Evolutionary conservation across 2,329 filamentous ascomycete genomes (phyloP).

Genomic region (Exophiala aquamarina): DNA sequence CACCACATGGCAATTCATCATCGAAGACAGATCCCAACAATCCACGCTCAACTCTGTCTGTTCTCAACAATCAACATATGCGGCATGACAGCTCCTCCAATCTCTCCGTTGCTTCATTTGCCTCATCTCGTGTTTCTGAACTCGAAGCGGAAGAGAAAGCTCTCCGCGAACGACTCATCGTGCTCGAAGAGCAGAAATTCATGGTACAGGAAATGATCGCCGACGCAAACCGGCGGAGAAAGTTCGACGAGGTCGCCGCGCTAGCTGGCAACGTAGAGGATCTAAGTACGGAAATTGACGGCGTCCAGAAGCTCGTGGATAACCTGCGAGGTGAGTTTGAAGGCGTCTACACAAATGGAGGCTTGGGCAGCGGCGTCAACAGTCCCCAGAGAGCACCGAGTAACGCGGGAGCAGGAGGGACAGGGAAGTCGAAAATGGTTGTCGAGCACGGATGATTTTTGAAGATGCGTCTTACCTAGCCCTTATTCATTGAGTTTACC

Average conservation of each 20-base stretch:
- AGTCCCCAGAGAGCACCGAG: slow-evolving; percentile 13
- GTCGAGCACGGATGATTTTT: slow-evolving; percentile 11
- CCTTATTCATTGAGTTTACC: too few species aligned
- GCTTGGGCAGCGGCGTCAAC: slow-evolving; percentile 22
- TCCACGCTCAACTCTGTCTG: slow-evolving; percentile 51
- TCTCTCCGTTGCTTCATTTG: slow-evolving; percentile 54
- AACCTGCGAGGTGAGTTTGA: slow-evolving; percentile 61
- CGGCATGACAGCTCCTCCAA: slow-evolving; percentile 52
- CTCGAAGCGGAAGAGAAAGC: slow-evolving; percentile 83
- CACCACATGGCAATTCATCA: slow-evolving; percentile 44
- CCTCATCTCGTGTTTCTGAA: slow-evolving; percentile 50
- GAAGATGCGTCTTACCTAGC: not conserved
- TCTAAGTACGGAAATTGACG: slow-evolving; percentile 73
- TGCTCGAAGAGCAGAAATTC: slow-evolving; percentile 88
- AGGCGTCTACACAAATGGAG: slow-evolving; percentile 41
- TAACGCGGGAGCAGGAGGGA: not conserved
- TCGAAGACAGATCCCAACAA: slow-evolving; percentile 13
- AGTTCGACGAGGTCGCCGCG: slow-evolving; percentile 84
- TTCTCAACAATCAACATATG: slow-evolving; percentile 59
- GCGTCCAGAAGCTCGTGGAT: slow-evolving; percentile 63
- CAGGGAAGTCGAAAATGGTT: slow-evolving; percentile 13
- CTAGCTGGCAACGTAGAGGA: slow-evolving; percentile 80
- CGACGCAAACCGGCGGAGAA: slow-evolving; percentile 70
- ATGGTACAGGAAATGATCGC: slow-evolving; percentile 84
- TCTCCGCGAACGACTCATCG: slow-evolving; percentile 73